Conservation (phyloP, 495 filamentous ascomycete species). For the Talaromyces borbonicus region DNA sequence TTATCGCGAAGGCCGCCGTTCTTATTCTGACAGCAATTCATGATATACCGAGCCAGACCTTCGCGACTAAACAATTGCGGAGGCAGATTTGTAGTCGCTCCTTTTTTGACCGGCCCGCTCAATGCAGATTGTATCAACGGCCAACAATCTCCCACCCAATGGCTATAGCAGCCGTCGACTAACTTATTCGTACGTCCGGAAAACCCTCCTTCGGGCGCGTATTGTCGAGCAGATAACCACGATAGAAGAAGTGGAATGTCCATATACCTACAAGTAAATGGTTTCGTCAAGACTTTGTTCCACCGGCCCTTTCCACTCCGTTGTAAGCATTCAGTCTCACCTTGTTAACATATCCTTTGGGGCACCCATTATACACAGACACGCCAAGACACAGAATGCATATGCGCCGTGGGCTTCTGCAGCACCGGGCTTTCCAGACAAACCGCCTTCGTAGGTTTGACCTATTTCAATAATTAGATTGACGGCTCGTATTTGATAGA, state of each 20-base stretch:
- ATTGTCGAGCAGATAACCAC: constrained; percentile 84
- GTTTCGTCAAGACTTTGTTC: neutral
- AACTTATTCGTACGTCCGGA: constrained; percentile 95
- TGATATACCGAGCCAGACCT: constrained; percentile 77
- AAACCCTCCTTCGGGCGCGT: constrained; percentile 85
- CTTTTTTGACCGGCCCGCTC: constrained; percentile 31
- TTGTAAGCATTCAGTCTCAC: constrained; percentile 29
- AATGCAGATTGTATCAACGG: constrained; percentile 77
- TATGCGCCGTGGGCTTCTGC: constrained; percentile 91
- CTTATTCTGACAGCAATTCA: constrained; percentile 73
- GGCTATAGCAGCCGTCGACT: constrained; percentile 94
- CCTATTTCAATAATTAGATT: constrained; percentile 35
- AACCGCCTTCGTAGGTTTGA: constrained; percentile 90
- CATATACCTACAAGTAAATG: constrained; percentile 47
- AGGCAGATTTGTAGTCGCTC: constrained; percentile 13
- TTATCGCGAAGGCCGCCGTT: constrained; percentile 87
- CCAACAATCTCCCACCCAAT: constrained; percentile 95
- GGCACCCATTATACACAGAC: constrained; percentile 69
- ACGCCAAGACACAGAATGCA: constrained; percentile 87
- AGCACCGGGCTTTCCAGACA: constrained; percentile 66
- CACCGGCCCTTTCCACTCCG: neutral
- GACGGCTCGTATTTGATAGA: neutral
- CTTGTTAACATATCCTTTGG: constrained; percentile 60
- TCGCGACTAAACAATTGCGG: constrained; percentile 67
- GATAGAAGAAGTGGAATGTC: constrained; percentile 66